Percentiles rank a stretch among this genome's conserved stretches.
phyloP scores from a whole-genome alignment of 1,284 basidiomycete genomes.

The Afroboletus lepidellus region DNA sequence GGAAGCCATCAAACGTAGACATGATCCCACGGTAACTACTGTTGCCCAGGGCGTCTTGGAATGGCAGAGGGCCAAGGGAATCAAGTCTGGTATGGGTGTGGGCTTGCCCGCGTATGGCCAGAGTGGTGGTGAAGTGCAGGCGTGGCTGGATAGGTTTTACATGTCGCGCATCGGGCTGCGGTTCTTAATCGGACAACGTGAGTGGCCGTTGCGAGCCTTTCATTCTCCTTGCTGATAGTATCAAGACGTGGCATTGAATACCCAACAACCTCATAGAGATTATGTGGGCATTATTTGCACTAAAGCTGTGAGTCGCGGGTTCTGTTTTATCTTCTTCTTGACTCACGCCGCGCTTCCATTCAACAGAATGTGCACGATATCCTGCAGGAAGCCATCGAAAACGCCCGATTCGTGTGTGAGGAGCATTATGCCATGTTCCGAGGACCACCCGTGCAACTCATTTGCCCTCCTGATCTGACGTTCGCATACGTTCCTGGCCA shows the following conservation, averaged over 20 bases:
- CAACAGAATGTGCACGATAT: slow-evolving; percentile 86
- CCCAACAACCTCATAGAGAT: slow-evolving; percentile 82
- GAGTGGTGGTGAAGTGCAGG: slow-evolving; percentile 88
- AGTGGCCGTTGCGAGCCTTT: slow-evolving; percentile 28
- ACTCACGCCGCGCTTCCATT: not conserved
- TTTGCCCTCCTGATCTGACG: slow-evolving; percentile 84
- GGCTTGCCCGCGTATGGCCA: slow-evolving; percentile 46
- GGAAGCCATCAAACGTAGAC: slow-evolving; percentile 89
- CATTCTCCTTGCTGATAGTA: slow-evolving; percentile 1
- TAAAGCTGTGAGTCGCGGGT: slow-evolving; percentile 35
- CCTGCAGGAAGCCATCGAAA: slow-evolving; percentile 96
- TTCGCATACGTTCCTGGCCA: slow-evolving; percentile 98
- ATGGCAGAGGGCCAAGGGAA: slow-evolving; percentile 59
- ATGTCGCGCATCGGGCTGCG: slow-evolving; percentile 96
- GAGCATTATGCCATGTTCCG: slow-evolving; percentile 46
- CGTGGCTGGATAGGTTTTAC: slow-evolving; percentile 97
- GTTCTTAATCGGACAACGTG: slow-evolving; percentile 91
- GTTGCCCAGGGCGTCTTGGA: slow-evolving; percentile 89
- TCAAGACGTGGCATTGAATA: slow-evolving; percentile 88
- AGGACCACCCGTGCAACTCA: slow-evolving; percentile 92
- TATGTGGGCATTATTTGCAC: slow-evolving; percentile 99
- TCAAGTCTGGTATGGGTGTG: slow-evolving; percentile 29
- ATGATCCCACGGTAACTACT: slow-evolving; percentile 97
- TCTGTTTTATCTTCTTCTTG: not conserved
- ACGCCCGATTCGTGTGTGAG: slow-evolving; percentile 51